phyloP scores from a whole-genome alignment of 192 early-diverging fungal species.

The Umbelopsis isabellina region DNA sequence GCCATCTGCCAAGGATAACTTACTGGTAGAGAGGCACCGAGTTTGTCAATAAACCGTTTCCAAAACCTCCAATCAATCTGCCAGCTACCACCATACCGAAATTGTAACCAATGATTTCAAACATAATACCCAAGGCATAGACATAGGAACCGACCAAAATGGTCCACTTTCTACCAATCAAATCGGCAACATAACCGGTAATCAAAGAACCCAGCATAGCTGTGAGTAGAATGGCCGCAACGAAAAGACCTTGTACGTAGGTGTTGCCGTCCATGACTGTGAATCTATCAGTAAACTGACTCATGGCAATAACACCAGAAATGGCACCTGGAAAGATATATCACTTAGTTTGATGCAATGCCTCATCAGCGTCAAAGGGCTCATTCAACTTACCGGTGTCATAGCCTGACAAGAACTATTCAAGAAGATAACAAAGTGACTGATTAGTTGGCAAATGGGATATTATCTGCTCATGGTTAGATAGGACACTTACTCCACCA shows the following conservation, averaged over 20 bases:
- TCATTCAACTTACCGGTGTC: neutral
- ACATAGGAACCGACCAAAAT: constrained; percentile 66
- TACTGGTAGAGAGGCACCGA: constrained; percentile 38
- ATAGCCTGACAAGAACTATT: constrained; percentile 12
- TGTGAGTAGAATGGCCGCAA: constrained; percentile 29
- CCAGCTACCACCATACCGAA: constrained; percentile 42
- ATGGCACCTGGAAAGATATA: constrained; percentile 23
- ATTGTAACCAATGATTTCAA: constrained; percentile 66
- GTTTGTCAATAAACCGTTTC: constrained; percentile 40
- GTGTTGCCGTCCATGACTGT: neutral
- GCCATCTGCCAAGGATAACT: neutral
- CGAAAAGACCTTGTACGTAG: constrained; percentile 23
- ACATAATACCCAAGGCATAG: constrained; percentile 73
- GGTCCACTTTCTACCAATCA: constrained; percentile 65
- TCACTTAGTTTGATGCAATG: neutral
- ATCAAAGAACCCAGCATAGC: constrained; percentile 37
- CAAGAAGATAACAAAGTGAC: neutral
- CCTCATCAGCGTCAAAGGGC: too few relatives aligned
- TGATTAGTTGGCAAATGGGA: neutral
- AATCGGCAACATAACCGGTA: constrained; percentile 56
- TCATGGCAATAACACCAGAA: constrained; percentile 30
- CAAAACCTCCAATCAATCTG: constrained; percentile 38
- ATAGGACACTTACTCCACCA: neutral
- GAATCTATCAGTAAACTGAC: constrained; percentile 23
- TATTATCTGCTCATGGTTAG: neutral